Percentiles rank a stretch among this genome's conserved stretches.
phyloP scores from a whole-genome alignment of 2,329 filamentous ascomycete genomes.

The Fusarium oligoseptatum region DNA sequence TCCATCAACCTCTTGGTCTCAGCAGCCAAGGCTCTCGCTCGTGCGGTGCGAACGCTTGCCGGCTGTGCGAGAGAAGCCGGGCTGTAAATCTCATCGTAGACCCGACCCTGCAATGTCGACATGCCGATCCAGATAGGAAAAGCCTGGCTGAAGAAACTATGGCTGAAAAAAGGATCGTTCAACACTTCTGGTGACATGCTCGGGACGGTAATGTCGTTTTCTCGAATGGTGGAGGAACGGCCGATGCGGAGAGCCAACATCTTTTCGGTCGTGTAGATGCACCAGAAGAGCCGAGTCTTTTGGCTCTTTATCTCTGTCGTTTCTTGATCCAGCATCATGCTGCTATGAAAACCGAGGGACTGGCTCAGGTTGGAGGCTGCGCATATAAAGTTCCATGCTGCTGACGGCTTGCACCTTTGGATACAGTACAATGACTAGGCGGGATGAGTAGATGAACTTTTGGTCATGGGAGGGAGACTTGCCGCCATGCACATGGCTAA shows the following conservation, averaged over 20 bases:
- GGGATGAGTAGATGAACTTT: neutral
- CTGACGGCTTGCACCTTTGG: slow-evolving; percentile 34
- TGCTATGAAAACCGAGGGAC: slow-evolving; percentile 39
- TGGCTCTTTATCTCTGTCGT: slow-evolving; percentile 9
- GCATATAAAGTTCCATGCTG: slow-evolving; percentile 41
- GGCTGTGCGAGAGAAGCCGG: slow-evolving; percentile 40
- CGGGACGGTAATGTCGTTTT: slow-evolving; percentile 44
- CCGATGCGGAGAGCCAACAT: slow-evolving; percentile 44
- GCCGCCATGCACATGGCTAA: slow-evolving; percentile 40
- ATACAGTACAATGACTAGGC: slow-evolving; percentile 31
- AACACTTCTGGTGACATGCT: neutral
- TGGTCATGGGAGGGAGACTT: neutral
- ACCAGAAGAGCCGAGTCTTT: slow-evolving; percentile 44
- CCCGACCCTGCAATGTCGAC: slow-evolving; percentile 37
- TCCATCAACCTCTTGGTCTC: slow-evolving; percentile 6
- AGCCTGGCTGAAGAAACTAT: neutral
- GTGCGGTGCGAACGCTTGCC: slow-evolving; percentile 24
- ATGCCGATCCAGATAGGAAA: slow-evolving; percentile 32
- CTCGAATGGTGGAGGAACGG: slow-evolving; percentile 43
- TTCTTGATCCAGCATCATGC: slow-evolving; percentile 19
- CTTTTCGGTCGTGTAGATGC: slow-evolving; percentile 45
- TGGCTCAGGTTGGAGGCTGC: slow-evolving; percentile 37
- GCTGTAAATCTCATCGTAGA: slow-evolving; percentile 48
- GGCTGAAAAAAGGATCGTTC: neutral
- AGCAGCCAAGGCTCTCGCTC: slow-evolving; percentile 30